Evolutionary conservation across 768 basidiomycete genomes (phyloP), one percentile per base, ranked within the genome.

Genomic region (Termitomyces sp.): DNA sequence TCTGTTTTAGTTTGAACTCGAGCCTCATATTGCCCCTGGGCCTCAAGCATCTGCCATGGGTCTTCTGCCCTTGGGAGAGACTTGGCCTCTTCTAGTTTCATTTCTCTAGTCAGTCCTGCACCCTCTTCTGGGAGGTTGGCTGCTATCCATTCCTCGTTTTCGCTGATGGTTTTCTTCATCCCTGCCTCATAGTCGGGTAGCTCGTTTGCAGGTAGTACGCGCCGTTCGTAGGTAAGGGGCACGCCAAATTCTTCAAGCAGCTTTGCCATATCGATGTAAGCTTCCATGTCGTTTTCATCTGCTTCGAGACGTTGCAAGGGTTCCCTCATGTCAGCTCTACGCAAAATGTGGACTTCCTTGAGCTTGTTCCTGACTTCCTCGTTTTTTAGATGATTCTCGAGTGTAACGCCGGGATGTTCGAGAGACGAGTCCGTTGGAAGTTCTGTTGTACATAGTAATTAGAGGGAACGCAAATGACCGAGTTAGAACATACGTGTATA

Each of bases 71-170:
- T 3, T 10, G 0, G 10, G 9, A 16, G 22, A 1, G 5, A 10
- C 33, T 23, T 10, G 2, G 22, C 22, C 10, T 40, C 35, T n/a
- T 46, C 54, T 16, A 53, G 36, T 7, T 39, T 47, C 16, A 58
- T 46, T 20, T 52, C 46, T 44, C 57, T 59, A 43, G 40, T 40
- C 23, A 43, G 36, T 15, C 46, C 44, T 12, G 54, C 32, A 35
- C 38, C 29, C 25, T n/a, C n/a, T n/a, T n/a, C n/a, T n/a, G n/a
- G n/a, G n/a, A n/a, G n/a, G n/a, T n/a, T 27, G 16, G 1, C 39
- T 10, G 39, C n/a, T 5, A 41, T 32, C 22, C 20, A 16, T 12
- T n/a, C 1, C 7, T 25, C 53, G 9, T 33, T 5, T 7, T 2
- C 2, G 12, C 6, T 13, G 32, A 54, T 48, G 0, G 16, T 3